Evolutionary conservation across 1,284 basidiomycete species (phyloP), one percentile per base, ranked within the genome.

Genomic region (Trametes polyzona): DNA sequence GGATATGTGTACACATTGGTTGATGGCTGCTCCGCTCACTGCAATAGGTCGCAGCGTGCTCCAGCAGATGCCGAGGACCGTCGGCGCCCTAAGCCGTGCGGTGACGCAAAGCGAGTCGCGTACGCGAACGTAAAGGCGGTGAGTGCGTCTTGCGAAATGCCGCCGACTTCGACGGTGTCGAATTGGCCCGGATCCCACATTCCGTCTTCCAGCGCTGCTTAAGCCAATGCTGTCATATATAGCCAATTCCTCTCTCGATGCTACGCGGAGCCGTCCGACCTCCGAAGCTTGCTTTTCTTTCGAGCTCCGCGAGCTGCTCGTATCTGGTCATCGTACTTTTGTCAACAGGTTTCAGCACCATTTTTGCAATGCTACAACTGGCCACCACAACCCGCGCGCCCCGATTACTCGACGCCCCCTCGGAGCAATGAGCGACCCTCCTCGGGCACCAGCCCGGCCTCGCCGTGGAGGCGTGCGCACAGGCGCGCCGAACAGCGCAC

Each of bases 401-500:
- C 24, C 16, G 41, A 42, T 23, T 29, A 9, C 26, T n/a, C n/a
- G n/a, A n/a, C n/a, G n/a, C n/a, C n/a, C n/a, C n/a, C 33, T 16
- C 23, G 33, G 21, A 24, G 46, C 17, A 11, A 37, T 37, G 23
- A 16, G 23, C 33, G 46, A 16, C 32, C 33, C 4, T 26, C 37
- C 17, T 36, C 17, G 36, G 29, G 44, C 30, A 29, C 29, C 32
- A n/a, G n/a, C n/a, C n/a, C n/a, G n/a, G n/a, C n/a, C n/a, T n/a
- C n/a, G n/a, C n/a, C 21, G 11, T 19, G 44, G 21, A n/a, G n/a
- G 44, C 21, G 29, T 5, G 16, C n/a, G 33, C 23, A 44, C 16
- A 26, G 29, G 37, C 53, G 53, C 46, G 29, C 39, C 35, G 52
- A 58, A 46, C 30, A 43, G 55, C 58, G 61, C 37, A 21, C 32